Percentiles rank a stretch among this genome's conserved stretches.
Evolutionary conservation across 2,329 filamentous ascomycete genomes (phyloP).

Genomic region (Colletotrichum endophyticum): DNA sequence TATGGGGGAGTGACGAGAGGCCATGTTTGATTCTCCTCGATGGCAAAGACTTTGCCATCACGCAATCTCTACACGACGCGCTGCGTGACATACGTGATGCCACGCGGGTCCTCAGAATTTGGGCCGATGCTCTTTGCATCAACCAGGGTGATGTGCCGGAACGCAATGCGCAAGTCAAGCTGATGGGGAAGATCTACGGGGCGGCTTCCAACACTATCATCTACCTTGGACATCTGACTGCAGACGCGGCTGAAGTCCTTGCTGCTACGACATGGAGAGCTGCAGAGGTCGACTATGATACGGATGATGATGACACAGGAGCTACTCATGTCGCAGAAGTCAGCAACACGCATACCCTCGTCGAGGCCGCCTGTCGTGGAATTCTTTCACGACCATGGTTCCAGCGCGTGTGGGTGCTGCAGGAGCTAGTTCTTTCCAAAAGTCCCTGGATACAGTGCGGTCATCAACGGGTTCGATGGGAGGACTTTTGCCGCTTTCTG

Average conservation of each 20-base stretch:
- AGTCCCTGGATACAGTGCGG: slow-evolving; percentile 28
- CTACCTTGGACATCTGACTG: not conserved
- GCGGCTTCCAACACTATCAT: slow-evolving; percentile 16
- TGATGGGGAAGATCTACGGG: slow-evolving; percentile 33
- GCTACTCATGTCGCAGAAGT: no score
- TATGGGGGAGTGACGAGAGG: slow-evolving; percentile 21
- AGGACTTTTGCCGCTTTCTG: no score
- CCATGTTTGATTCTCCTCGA: slow-evolving; percentile 23
- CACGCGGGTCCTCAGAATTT: slow-evolving; percentile 27
- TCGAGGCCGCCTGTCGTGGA: not conserved
- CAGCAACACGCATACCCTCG: not conserved
- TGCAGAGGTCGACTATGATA: fast-evolving
- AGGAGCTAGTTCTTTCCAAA: slow-evolving; percentile 29
- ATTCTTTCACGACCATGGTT: not conserved
- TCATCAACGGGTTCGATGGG: not conserved
- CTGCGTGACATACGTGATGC: slow-evolving; percentile 44
- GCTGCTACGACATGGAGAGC: not conserved
- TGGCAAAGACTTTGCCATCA: not conserved
- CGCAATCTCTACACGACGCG: slow-evolving; percentile 23
- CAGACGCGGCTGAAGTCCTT: not conserved
- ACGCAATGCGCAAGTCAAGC: slow-evolving; percentile 29
- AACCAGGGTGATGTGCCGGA: slow-evolving; percentile 29
- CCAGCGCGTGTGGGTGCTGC: slow-evolving; percentile 24
- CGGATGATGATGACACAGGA: no score
- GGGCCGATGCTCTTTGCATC: slow-evolving; percentile 37